Evolutionary conservation across 2,329 filamentous ascomycete genomes (phyloP).

Genomic region (Verticillium albo-atrum): DNA sequence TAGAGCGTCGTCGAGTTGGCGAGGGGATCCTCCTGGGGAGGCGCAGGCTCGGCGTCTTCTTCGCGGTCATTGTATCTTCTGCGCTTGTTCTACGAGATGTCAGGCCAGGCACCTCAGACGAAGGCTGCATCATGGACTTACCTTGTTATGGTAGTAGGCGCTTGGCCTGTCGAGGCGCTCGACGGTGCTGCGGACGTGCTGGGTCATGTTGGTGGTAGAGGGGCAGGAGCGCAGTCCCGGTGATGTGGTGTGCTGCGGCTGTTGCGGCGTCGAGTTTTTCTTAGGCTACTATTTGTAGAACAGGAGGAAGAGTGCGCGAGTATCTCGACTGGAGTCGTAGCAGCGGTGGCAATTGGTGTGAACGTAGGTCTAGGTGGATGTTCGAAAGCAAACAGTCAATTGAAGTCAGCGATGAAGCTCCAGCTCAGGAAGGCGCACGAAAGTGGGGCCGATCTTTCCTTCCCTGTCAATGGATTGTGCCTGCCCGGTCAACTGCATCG

Average conservation of each 20-base stretch:
- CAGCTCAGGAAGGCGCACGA: not conserved
- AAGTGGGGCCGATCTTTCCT: not conserved
- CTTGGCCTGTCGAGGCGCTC: constrained; percentile 92
- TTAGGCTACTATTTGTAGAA: no score
- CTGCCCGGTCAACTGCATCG: not conserved
- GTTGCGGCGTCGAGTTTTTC: not conserved
- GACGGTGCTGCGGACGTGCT: constrained; percentile 63
- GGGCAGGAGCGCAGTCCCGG: not conserved
- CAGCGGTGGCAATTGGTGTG: no score
- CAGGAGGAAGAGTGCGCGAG: no score
- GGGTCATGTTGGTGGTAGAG: constrained; percentile 36
- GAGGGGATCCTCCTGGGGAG: constrained; percentile 59
- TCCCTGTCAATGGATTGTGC: not conserved
- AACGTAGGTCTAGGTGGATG: not conserved
- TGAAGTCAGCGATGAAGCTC: not conserved
- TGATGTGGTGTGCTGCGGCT: not conserved
- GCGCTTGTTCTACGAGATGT: constrained; percentile 60
- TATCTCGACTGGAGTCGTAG: no score
- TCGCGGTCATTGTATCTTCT: constrained; percentile 56
- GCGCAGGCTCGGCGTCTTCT: constrained; percentile 38
- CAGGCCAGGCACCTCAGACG: not conserved
- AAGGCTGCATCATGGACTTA: constrained; percentile 34
- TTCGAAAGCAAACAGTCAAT: not conserved
- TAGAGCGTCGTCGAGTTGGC: constrained; percentile 91
- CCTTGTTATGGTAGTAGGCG: constrained; percentile 84